phyloP scores from a whole-genome alignment of 495 filamentous ascomycete genomes.

The Aspergillus sclerotioniger region DNA sequence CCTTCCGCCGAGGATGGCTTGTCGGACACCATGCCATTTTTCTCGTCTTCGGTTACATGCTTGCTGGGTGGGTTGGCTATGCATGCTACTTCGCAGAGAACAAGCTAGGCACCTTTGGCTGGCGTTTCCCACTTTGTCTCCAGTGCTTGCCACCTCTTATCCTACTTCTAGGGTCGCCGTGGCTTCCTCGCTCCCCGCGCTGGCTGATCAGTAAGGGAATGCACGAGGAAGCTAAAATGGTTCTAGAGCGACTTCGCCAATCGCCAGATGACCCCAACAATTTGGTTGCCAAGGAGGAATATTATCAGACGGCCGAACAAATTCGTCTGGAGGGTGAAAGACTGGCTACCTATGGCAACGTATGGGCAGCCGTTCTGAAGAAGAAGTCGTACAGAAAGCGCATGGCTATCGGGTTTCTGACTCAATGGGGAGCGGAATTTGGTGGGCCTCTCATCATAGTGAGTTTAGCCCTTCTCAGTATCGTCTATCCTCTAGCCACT shows the following conservation, averaged over 20 bases:
- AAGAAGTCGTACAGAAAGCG: slow-evolving; percentile 45
- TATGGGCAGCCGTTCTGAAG: slow-evolving; percentile 37
- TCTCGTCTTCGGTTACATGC: slow-evolving; percentile 43
- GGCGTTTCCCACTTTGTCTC: slow-evolving; percentile 47
- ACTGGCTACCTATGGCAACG: slow-evolving; percentile 25
- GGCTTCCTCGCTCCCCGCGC: slow-evolving; percentile 44
- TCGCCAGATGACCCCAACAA: slow-evolving; percentile 34
- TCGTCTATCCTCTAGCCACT: slow-evolving; percentile 3
- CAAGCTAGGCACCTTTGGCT: slow-evolving; percentile 35
- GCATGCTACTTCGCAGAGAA: slow-evolving; percentile 40
- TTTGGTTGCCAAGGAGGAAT: slow-evolving; percentile 35
- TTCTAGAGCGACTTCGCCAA: slow-evolving; percentile 32
- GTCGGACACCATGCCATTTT: slow-evolving; percentile 41
- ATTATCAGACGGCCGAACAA: slow-evolving; percentile 40
- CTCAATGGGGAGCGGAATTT: slow-evolving; percentile 40
- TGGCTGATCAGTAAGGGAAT: slow-evolving; percentile 45
- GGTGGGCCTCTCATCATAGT: slow-evolving; percentile 40
- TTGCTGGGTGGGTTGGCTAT: slow-evolving; percentile 44
- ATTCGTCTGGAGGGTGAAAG: slow-evolving; percentile 34
- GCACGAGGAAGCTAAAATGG: slow-evolving; percentile 32
- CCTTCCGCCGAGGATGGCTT: slow-evolving; percentile 37
- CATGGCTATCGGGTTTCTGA: slow-evolving; percentile 40
- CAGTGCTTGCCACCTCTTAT: slow-evolving; percentile 40
- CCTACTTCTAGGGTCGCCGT: slow-evolving; percentile 36
- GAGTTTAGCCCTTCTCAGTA: slow-evolving; percentile 9